Evolutionary conservation across 2,329 filamentous ascomycete genomes (phyloP).

Genomic region (Talaromyces sp.): DNA sequence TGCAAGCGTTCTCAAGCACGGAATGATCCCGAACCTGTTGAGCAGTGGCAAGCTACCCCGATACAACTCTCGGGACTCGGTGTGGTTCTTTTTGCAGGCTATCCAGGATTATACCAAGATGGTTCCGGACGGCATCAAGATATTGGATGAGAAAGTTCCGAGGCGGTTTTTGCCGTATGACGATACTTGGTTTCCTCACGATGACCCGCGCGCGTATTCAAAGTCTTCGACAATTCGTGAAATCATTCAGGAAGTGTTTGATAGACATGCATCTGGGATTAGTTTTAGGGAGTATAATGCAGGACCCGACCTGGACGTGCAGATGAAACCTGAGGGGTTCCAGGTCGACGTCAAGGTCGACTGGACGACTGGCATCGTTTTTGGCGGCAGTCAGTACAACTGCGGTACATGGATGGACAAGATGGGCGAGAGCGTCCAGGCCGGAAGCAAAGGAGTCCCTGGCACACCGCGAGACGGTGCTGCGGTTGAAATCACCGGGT

Average conservation of each 20-base stretch:
- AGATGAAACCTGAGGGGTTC: slow-evolving; percentile 92
- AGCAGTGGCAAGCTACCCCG: slow-evolving; percentile 78
- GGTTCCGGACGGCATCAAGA: slow-evolving; percentile 66
- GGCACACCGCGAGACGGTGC: slow-evolving; percentile 96
- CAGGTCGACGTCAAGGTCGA: slow-evolving; percentile 87
- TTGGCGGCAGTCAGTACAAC: slow-evolving; percentile 89
- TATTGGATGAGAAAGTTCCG: slow-evolving; percentile 72
- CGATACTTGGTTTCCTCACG: slow-evolving; percentile 82
- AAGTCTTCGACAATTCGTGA: slow-evolving; percentile 77
- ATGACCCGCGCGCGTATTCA: slow-evolving; percentile 82
- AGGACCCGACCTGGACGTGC: slow-evolving; percentile 76
- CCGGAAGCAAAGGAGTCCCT: slow-evolving; percentile 85
- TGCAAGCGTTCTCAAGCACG: slow-evolving; percentile 92
- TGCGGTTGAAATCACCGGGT: slow-evolving; percentile 88
- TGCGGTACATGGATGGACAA: slow-evolving; percentile 99
- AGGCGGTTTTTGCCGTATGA: slow-evolving; percentile 91
- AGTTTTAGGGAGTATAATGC: slow-evolving; percentile 94
- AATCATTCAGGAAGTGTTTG: slow-evolving; percentile 86
- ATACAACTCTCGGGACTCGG: slow-evolving; percentile 92
- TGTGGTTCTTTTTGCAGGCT: slow-evolving; percentile 96
- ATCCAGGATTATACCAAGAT: slow-evolving; percentile 89
- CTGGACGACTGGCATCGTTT: slow-evolving; percentile 85
- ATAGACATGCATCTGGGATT: slow-evolving; percentile 84
- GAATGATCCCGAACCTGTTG: slow-evolving; percentile 94
- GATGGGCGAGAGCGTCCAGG: slow-evolving; percentile 95